Evolutionary conservation across 2,329 filamentous ascomycete genomes (phyloP).

Genomic region (Colletotrichum horii): DNA sequence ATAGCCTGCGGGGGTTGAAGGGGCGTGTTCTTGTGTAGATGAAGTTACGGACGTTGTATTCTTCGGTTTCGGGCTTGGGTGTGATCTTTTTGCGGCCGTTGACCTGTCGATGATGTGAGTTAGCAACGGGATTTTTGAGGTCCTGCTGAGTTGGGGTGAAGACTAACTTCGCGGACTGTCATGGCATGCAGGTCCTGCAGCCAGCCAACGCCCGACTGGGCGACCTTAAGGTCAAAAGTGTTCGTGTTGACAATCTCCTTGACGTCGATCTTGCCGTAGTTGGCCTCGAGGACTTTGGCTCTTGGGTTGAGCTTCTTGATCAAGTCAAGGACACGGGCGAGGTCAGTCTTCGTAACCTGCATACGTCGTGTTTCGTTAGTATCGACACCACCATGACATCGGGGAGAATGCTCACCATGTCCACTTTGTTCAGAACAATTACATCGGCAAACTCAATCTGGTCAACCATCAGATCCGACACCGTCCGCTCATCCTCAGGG

Average conservation of each 20-base stretch:
- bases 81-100: constrained; percentile 59
- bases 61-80: constrained; percentile 73
- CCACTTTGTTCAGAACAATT: constrained; percentile 73
- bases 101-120: constrained; percentile 31
- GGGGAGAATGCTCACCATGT: constrained; percentile 51
- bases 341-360: constrained; percentile 43
- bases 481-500: constrained; percentile 73
- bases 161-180: constrained; percentile 61
- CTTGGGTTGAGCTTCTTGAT: constrained; percentile 69
- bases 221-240: constrained; percentile 68
- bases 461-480: constrained; percentile 78
- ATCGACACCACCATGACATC: neutral
- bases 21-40: constrained; percentile 68
- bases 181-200: constrained; percentile 72
- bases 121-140: neutral
- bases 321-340: constrained; percentile 54
- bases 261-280: constrained; percentile 64
- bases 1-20: constrained; percentile 54
- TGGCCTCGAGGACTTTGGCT: constrained; percentile 68
- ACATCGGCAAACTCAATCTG: constrained; percentile 82
- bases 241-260: constrained; percentile 69
- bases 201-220: constrained; percentile 72
- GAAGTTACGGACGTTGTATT: constrained; percentile 75
- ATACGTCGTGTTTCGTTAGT: neutral
- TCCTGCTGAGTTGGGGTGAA: neutral